A percentile compares a stretch with the other conserved stretches of the same genome.
phyloP scores from a whole-genome alignment of 805 yeast genomes.

The Nakazawaea laoshanensis region DNA sequence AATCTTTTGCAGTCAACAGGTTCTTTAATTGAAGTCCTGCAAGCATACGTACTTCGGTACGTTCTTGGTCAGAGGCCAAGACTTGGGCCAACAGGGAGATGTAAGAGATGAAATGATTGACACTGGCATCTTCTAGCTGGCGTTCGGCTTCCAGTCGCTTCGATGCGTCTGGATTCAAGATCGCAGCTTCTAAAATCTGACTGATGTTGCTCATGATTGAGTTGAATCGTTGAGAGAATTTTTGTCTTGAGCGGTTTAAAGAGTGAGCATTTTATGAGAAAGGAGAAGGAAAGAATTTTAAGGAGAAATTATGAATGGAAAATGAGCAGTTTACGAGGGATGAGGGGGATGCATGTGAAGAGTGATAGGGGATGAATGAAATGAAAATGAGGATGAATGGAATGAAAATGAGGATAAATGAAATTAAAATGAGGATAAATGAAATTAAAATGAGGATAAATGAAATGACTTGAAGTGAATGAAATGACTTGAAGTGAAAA shows the following conservation, averaged over 20 bases:
- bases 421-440: no score
- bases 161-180: conserved; percentile 56
- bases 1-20: conserved; percentile 77
- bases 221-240: not conserved
- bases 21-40: conserved; percentile 87
- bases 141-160: conserved; percentile 73
- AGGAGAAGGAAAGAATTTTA: no score
- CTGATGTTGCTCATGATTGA: conserved; percentile 47
- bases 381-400: no score
- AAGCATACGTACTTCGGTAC: conserved; percentile 79
- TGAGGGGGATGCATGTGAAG: no score
- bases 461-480: no score
- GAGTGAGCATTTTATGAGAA: no score
- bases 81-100: conserved; percentile 62
- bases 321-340: no score
- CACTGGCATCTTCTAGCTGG: conserved; percentile 62
- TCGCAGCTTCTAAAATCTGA: conserved; percentile 69
- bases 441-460: no score
- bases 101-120: conserved; percentile 69
- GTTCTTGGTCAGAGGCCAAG: conserved; percentile 54
- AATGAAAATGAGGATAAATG: no score
- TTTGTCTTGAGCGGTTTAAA: not conserved
- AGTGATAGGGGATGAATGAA: no score
- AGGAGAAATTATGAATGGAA: no score
- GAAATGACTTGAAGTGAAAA: no score